Evolutionary conservation across 371 early-diverging fungal genomes (phyloP).

Genomic region (Zychaea mexicana): DNA sequence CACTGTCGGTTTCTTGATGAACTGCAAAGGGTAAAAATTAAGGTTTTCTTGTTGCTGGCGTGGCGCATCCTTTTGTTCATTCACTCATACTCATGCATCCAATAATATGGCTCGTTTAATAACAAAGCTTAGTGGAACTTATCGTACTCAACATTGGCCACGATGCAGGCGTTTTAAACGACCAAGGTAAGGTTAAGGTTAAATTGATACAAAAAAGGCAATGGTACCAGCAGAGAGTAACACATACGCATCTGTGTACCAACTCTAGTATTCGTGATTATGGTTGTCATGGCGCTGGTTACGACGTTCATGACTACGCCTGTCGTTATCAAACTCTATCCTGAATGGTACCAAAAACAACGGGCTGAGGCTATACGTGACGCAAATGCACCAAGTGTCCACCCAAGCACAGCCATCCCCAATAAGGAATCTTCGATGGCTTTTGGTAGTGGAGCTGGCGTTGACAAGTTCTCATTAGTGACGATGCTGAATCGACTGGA

Average conservation of each 20-base stretch:
- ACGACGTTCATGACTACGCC: constrained; percentile 84
- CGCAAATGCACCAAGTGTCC: neutral
- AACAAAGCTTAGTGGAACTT: constrained; percentile 78
- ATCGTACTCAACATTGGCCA: constrained; percentile 93
- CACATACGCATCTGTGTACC: neutral
- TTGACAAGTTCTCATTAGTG: constrained; percentile 35
- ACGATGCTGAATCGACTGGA: constrained; percentile 68
- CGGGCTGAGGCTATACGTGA: constrained; percentile 19
- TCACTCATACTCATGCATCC: neutral
- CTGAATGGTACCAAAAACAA: constrained; percentile 52
- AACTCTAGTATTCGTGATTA: constrained; percentile 75
- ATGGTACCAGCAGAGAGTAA: constrained; percentile 1
- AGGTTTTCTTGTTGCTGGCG: too few species aligned
- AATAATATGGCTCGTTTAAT: neutral
- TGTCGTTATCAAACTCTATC: constrained; percentile 58
- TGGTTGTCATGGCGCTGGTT: constrained; percentile 87
- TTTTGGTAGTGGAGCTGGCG: neutral
- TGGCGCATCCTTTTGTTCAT: too few species aligned
- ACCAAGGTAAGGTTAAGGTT: constrained; percentile 37
- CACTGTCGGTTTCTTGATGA: constrained; percentile 92
- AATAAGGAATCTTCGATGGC: neutral
- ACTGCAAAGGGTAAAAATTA: constrained; percentile 79
- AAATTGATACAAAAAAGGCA: neutral
- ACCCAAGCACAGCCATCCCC: neutral
- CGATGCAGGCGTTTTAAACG: constrained; percentile 81